phyloP scores from a whole-genome alignment of 768 basidiomycete species.

The Hemileccinum impolitum region DNA sequence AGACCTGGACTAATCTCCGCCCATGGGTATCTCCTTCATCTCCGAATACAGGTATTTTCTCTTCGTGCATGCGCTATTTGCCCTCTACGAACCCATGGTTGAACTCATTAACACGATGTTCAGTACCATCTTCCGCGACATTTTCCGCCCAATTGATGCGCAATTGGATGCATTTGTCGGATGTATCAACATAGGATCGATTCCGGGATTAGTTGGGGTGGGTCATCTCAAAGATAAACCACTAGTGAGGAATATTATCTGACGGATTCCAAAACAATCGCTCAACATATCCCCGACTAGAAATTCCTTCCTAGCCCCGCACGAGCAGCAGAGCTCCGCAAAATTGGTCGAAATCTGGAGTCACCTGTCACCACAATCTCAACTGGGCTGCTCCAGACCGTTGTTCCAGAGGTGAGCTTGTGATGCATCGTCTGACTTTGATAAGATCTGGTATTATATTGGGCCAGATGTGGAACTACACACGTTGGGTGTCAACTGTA shows the following conservation, averaged over 20 bases:
- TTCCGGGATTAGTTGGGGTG: constrained; percentile 14
- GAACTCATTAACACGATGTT: constrained; percentile 23
- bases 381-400: constrained; percentile 20
- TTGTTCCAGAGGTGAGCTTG: constrained; percentile 18
- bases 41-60: constrained; percentile 19
- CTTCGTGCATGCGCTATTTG: constrained; percentile 22
- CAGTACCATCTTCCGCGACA: constrained; percentile 18
- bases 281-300: background rate
- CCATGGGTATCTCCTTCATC: constrained; percentile 18
- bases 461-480: constrained; percentile 20
- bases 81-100: constrained; percentile 19
- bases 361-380: constrained; percentile 16
- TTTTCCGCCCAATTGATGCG: constrained; percentile 17
- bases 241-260: background rate
- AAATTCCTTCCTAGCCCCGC: constrained; percentile 16
- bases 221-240: constrained; percentile 14
- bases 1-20: constrained; percentile 17
- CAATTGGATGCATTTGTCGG: constrained; percentile 20
- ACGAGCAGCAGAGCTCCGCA: constrained; percentile 16
- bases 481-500: constrained; percentile 20
- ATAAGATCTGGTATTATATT: constrained; percentile 16
- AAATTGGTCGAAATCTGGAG: constrained; percentile 1
- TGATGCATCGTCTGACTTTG: no score
- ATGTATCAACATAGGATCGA: constrained; percentile 12
- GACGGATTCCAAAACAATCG: background rate